These are phyloP conservation scores for Colletotrichum melonis DNA, from an alignment of 2,329 filamentous ascomycete species.

Conservation along the genomic window DNA sequence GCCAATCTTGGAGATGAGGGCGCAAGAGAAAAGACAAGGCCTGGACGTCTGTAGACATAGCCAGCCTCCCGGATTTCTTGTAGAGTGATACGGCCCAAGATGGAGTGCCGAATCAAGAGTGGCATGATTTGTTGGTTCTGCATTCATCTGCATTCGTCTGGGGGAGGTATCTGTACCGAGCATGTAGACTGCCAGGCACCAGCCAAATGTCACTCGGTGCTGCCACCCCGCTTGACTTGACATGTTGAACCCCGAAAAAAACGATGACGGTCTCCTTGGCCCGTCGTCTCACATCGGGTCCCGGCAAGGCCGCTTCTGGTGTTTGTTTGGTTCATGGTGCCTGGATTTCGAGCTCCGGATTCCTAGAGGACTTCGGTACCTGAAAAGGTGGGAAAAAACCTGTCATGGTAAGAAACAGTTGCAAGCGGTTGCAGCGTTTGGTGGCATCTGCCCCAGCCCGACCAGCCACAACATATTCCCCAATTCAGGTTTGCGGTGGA, in stretches of 20 bases:
- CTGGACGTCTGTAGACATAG: neutral
- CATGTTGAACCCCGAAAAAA: neutral
- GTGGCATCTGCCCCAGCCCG: slow-evolving; percentile 15
- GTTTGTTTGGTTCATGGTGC: slow-evolving; percentile 17
- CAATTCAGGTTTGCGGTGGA: slow-evolving; percentile 18
- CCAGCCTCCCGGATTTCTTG: slow-evolving; percentile 15
- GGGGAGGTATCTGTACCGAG: neutral
- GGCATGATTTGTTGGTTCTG: neutral
- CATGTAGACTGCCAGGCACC: neutral
- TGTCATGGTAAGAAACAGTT: neutral
- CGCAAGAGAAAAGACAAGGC: neutral
- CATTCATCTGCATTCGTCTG: neutral
- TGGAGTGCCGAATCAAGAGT: neutral
- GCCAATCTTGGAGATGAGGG: neutral
- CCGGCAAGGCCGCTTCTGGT: slow-evolving; percentile 1
- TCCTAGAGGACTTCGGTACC: neutral
- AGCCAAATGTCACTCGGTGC: neutral
- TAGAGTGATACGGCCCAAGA: neutral
- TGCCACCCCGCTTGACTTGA: neutral
- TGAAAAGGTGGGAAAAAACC: neutral
- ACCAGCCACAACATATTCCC: slow-evolving; percentile 34
- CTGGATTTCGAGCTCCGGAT: neutral
- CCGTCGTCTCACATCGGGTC: slow-evolving; percentile 4
- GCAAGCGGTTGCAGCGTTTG: neutral
- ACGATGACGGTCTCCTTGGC: neutral